A percentile compares a stretch with the other conserved stretches of the same genome.
Evolutionary conservation across 257 asterid species (phyloP).

Genomic region (Jacaranda mimosifolia): DNA sequence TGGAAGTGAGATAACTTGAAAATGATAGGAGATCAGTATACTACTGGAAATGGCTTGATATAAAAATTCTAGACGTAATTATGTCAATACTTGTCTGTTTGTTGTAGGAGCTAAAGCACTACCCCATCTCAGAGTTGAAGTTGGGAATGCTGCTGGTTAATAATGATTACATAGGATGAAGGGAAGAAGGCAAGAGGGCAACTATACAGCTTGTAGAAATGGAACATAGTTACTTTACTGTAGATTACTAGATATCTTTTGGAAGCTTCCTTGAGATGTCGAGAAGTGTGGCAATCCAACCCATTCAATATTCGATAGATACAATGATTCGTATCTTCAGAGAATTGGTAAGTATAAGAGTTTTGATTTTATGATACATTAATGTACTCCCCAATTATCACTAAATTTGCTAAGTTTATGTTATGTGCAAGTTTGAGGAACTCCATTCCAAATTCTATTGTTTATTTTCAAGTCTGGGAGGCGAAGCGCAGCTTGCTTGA

Average conservation of each 20-base stretch:
- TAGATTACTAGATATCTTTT: conserved; percentile 92
- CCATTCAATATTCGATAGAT: conserved; percentile 94
- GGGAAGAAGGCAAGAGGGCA: conserved; percentile 92
- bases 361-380: conserved; percentile 8
- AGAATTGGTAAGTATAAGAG: conserved; percentile 69
- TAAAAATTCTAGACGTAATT: background rate
- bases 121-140: conserved; percentile 95
- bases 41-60: background rate
- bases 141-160: conserved; percentile 77
- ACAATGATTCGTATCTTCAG: conserved; percentile 90
- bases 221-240: conserved; percentile 95
- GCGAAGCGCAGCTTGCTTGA: conserved; percentile 97
- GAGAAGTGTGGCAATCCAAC: conserved; percentile 99
- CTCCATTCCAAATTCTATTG: conserved; percentile 95
- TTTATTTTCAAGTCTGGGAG: conserved; percentile 95
- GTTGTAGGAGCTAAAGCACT: conserved; percentile 91
- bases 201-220: conserved; percentile 91
- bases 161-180: conserved; percentile 93
- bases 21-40: background rate
- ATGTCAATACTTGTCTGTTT: conserved; percentile 22
- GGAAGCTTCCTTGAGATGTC: conserved; percentile 98
- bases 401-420: conserved; percentile 48
- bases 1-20: background rate
- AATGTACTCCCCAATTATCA: background rate
- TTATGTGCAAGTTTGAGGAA: conserved; percentile 91